phyloP scores from a whole-genome alignment of 768 basidiomycete species.

The Mrakia frigida region DNA sequence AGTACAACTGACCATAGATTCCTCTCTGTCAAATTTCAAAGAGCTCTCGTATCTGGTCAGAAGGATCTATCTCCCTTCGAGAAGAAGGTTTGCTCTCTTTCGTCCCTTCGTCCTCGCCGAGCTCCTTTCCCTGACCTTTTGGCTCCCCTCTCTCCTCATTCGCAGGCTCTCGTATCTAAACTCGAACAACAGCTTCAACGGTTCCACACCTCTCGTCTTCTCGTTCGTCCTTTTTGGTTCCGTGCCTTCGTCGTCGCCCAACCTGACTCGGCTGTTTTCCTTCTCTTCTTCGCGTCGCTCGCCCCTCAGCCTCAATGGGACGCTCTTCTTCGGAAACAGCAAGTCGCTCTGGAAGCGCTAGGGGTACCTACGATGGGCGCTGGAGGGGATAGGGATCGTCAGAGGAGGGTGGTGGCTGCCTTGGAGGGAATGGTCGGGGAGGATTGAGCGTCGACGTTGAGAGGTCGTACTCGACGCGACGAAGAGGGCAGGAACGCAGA shows the following conservation, averaged over 20 bases:
- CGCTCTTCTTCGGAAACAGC: conserved; percentile 4
- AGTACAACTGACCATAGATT: not conserved
- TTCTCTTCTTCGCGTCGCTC: not conserved
- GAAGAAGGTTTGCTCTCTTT: not conserved
- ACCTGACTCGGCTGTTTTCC: not conserved
- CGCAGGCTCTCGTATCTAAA: not conserved
- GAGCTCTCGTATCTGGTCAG: not conserved
- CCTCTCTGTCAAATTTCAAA: not conserved
- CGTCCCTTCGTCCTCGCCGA: not conserved
- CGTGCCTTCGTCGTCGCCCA: not conserved
- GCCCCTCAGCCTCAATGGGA: not conserved
- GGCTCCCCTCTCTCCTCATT: not conserved
- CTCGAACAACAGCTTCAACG: conserved; percentile 8
- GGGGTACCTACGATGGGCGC: not conserved
- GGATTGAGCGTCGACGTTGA: not conserved
- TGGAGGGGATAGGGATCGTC: conserved; percentile 1
- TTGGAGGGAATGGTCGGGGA: conserved; percentile 6
- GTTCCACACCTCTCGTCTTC: not conserved
- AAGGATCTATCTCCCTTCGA: conserved; percentile 4
- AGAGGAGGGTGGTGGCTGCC: not conserved
- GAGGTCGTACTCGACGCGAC: not conserved
- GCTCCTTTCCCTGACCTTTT: not conserved
- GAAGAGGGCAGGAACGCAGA: too few species aligned
- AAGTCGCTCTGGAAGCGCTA: not conserved
- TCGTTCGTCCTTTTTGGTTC: not conserved